Evolutionary conservation across 2,329 filamentous ascomycete species (phyloP), one percentile per base, ranked within the genome.

Genomic region (Aureobasidium sp.): DNA sequence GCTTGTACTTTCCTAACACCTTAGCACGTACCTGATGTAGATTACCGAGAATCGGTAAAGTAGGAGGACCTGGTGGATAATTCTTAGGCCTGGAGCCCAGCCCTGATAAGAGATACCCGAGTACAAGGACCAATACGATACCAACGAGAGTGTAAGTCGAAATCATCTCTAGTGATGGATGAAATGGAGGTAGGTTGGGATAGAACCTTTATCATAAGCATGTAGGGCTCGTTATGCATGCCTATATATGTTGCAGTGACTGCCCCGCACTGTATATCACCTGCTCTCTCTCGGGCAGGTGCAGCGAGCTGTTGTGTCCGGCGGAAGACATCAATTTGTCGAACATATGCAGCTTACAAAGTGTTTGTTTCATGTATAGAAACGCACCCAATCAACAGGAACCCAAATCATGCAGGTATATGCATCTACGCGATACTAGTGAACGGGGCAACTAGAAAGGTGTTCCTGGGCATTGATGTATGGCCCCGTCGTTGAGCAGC

Each of bases 21-120:
- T 29, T 10, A 13, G 5, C 5, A 43, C 47, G 27, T 36, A 46
- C 53, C 4, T 57, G 53, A 36, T 57, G 53, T 17, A 57, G 2
- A 12, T 57, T 60, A 17, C 59, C 77, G 5, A 80, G 69, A 27
- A 79, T 48, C 0, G 77, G 77, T 0, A 78, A 39, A 0, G 75
- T 77, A 26, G 71, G 74, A 15, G 75, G 77, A 1, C 77, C 77
- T 61, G 71, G 68, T 15, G 64, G 64, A 12, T 59, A 43, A 20
- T 50, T 15, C 51, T 64, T 62, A 15, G 59, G 44, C 32, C 59
- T 61, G 8, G 24, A 32, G 17, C 59, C 47, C 13, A 52, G 24
- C 2, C 50, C 50, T 15, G 37, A 34, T 3, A 39, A 10, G 37
- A 39, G 37, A 9, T 36, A 39, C 10, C 50, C 50, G 20, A 39